Conservation (phyloP, 805 yeast genomes). For the Blastobotrys terrestris region DNA sequence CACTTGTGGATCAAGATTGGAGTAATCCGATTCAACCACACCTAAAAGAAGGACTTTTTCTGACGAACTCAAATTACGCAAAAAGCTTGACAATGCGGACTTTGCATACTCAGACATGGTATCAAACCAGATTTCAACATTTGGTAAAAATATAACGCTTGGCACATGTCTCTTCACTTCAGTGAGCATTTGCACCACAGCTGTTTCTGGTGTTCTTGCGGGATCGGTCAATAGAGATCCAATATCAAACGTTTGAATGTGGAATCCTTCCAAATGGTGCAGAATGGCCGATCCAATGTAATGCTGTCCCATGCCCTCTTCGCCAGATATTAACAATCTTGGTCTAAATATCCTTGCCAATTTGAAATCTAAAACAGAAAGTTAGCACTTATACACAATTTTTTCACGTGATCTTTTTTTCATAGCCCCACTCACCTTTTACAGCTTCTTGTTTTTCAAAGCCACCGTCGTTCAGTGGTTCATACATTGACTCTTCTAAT, state of each 20-base stretch:
- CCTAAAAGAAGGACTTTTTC: slow-evolving; percentile 75
- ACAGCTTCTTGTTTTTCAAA: slow-evolving; percentile 62
- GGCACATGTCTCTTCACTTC: slow-evolving; percentile 91
- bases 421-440: slow-evolving; percentile 25
- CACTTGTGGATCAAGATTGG: slow-evolving; percentile 42
- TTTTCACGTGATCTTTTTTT: not conserved
- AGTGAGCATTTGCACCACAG: slow-evolving; percentile 72
- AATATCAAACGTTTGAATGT: slow-evolving; percentile 79
- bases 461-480: slow-evolving; percentile 57
- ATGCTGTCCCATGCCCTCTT: slow-evolving; percentile 77
- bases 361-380: slow-evolving; percentile 32
- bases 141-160: slow-evolving; percentile 76
- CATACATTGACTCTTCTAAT: slow-evolving; percentile 63
- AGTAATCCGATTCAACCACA: slow-evolving; percentile 47
- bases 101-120: slow-evolving; percentile 65
- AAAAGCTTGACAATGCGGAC: slow-evolving; percentile 62
- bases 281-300: slow-evolving; percentile 78
- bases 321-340: slow-evolving; percentile 66
- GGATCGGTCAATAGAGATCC: slow-evolving; percentile 73
- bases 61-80: slow-evolving; percentile 59
- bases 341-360: slow-evolving; percentile 75
- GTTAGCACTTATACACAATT: not conserved
- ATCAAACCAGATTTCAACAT: slow-evolving; percentile 66
- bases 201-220: slow-evolving; percentile 74
- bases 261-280: slow-evolving; percentile 80